Percentiles rank a stretch among this genome's conserved stretches.
Evolutionary conservation across 305 asterid species (phyloP).

Genomic region (Fraxinus floribunda): DNA sequence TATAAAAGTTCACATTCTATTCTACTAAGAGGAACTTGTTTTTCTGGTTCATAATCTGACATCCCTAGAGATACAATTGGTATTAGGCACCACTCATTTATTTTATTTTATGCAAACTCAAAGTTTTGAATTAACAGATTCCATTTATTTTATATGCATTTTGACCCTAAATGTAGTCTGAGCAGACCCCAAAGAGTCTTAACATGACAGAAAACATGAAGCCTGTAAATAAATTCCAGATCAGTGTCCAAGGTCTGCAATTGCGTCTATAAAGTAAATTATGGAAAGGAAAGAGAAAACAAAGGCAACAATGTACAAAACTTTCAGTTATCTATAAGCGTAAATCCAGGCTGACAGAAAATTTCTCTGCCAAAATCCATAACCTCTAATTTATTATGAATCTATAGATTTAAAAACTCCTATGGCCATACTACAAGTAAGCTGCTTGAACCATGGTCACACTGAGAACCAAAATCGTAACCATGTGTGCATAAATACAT

Average conservation of each 20-base stretch:
- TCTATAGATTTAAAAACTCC: neutral
- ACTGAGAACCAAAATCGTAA: neutral
- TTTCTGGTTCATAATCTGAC: neutral
- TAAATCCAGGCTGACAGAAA: neutral
- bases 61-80: neutral
- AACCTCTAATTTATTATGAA: neutral
- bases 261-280: neutral
- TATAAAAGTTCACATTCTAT: neutral
- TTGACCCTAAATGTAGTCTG: neutral
- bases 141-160: neutral
- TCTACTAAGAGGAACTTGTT: neutral
- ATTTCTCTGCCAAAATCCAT: neutral
- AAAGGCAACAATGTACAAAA: neutral
- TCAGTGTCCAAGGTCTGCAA: neutral
- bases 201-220: neutral
- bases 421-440: neutral
- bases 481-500: neutral
- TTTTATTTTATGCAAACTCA: neutral
- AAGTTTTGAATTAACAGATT: neutral
- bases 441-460: neutral
- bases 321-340: neutral
- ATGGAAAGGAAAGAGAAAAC: neutral
- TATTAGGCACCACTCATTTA: neutral
- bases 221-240: neutral
- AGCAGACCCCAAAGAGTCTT: neutral